These are phyloP conservation scores for Aspergillus sergii DNA, from an alignment of 2,329 filamentous ascomycete genomes.

Conservation along the genomic window DNA sequence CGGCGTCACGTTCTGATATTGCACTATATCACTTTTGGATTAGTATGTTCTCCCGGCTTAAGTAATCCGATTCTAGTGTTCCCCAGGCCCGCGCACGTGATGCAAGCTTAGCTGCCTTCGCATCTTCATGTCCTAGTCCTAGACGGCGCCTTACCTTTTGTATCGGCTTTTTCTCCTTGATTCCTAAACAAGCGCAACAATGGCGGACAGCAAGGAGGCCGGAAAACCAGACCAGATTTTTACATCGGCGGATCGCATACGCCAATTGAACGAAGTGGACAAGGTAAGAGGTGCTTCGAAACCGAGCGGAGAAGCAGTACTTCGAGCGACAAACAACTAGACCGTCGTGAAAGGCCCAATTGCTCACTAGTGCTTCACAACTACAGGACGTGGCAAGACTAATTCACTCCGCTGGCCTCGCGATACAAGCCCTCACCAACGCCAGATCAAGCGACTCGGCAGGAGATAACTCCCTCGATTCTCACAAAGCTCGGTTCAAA, in stretches of 20 bases:
- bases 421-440: conserved; percentile 65
- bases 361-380: neutral
- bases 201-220: conserved; percentile 27
- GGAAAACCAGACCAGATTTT: conserved; percentile 49
- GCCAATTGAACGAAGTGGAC: conserved; percentile 79
- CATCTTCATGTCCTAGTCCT: neutral
- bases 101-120: conserved; percentile 1
- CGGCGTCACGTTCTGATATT: conserved; percentile 29
- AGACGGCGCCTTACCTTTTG: neutral
- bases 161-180: neutral
- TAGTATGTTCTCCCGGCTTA: conserved; percentile 4
- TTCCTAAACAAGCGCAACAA: conserved; percentile 14
- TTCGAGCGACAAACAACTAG: neutral
- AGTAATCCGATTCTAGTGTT: neutral
- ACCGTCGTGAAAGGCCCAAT: neutral
- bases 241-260: conserved; percentile 74
- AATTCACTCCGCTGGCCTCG: conserved; percentile 61
- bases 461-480: conserved; percentile 50
- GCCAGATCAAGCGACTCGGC: conserved; percentile 39
- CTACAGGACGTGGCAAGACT: conserved; percentile 55
- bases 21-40: conserved; percentile 6
- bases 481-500: conserved; percentile 64
- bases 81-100: conserved; percentile 16
- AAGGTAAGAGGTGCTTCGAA: conserved; percentile 48
- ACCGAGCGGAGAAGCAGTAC: neutral